These are phyloP conservation scores for Nidularia pulvinata DNA, from an alignment of 768 basidiomycete species.

Conservation along the genomic window DNA sequence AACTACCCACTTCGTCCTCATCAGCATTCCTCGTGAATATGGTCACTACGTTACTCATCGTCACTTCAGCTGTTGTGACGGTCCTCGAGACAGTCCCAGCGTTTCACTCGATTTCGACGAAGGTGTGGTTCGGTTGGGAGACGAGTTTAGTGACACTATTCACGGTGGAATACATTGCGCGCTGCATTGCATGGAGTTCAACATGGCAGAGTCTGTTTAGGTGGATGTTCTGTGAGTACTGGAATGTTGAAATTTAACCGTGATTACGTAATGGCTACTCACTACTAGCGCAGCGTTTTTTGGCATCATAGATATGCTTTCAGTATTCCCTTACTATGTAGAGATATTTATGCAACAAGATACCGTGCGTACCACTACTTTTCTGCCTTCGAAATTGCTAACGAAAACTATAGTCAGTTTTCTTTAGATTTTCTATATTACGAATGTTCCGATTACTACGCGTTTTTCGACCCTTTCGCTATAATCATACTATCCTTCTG, in stretches of 20 bases:
- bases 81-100: conserved; percentile 80
- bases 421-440: conserved; percentile 91
- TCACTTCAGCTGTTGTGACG: conserved; percentile 75
- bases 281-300: conserved; percentile 56
- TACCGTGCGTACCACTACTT: conserved; percentile 46
- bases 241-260: background rate
- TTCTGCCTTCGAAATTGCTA: background rate
- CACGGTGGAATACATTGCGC: conserved; percentile 79
- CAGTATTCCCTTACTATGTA: conserved; percentile 88
- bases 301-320: conserved; percentile 82
- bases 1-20: conserved; percentile 75
- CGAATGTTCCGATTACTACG: conserved; percentile 88
- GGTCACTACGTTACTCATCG: conserved; percentile 67
- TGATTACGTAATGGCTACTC: conserved; percentile 6
- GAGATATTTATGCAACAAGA: conserved; percentile 85
- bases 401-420: conserved; percentile 53
- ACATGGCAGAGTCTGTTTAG: conserved; percentile 57
- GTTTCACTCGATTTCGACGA: conserved; percentile 66
- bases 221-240: conserved; percentile 66
- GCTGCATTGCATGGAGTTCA: conserved; percentile 75
- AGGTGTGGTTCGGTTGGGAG: conserved; percentile 87
- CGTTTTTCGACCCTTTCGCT: conserved; percentile 88
- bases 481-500: conserved; percentile 82
- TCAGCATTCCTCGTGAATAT: conserved; percentile 80
- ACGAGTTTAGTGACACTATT: conserved; percentile 84